Evolutionary conservation across 495 filamentous ascomycete species (phyloP), one percentile per base, ranked within the genome.

Genomic region (Hypoxylon perforatum): DNA sequence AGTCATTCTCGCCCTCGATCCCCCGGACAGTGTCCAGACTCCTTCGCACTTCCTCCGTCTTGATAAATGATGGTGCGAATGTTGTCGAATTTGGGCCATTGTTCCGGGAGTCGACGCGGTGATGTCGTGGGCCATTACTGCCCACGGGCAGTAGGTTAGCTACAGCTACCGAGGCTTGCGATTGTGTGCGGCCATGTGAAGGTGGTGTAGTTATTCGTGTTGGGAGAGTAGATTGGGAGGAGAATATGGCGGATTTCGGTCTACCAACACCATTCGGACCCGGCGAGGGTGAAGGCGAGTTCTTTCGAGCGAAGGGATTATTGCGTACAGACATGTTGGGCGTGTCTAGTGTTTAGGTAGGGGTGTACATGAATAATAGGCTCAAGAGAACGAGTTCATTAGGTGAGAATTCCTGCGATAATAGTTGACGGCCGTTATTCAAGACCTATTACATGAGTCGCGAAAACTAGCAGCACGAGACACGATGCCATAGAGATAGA

Each of bases 11-110:
- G 46, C 93, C 94, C 75, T 97, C 93, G 51, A 95, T 89, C 5
- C 91, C 90, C 15, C 87, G 85, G 17, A 94, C 88, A 33, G 84
- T 76, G 65, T 96, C 91, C 17, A 85, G 77, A 15, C 80, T 86
- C 35, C 86, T 84, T 57, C 88, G 82, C 68, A 90, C 75, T 54
- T 92, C 90, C 62, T 94, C 92, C 1, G 88, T 84, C 71, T 94
- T 96, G 76, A 99, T 97, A 74, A 98, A 98, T 14, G 90, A 89
- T 4, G 96, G 95, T 36, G 96, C 93, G 79, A 99, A 99, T 21
- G 95, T 99, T 48, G 86, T 89, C 0, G 88, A 82, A 44, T 76
- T 75, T 50, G 73, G 77, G 68, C 80, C 80, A 77, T 71, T 81
- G 58, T 80, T 71, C 78, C 85, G 78, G 2, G 92, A 93, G 59